phyloP scores from a whole-genome alignment of 1,284 basidiomycete genomes.

The Porodaedalea pini region DNA sequence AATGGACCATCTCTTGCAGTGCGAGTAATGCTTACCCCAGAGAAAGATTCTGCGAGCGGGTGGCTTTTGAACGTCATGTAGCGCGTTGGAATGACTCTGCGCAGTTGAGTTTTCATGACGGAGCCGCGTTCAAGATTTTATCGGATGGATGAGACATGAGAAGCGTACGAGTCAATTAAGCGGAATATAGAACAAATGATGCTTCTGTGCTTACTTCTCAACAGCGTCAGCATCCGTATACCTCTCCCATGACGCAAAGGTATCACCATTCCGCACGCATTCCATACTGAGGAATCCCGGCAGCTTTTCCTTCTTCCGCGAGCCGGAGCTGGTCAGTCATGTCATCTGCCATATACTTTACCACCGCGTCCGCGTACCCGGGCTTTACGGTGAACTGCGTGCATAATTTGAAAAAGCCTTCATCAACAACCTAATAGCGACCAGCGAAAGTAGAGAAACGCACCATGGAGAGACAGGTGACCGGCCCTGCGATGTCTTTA shows the following conservation, averaged over 20 bases:
- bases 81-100: not conserved
- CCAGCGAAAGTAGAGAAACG: not conserved
- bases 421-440: too few relatives aligned
- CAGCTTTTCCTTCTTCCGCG: not conserved
- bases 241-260: slow-evolving; percentile 1
- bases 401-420: too few relatives aligned
- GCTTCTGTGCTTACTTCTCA: not conserved
- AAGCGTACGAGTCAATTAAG: too few relatives aligned
- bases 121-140: not conserved
- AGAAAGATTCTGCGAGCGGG: not conserved
- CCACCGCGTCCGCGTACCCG: not conserved
- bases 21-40: not conserved
- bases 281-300: not conserved
- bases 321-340: not conserved
- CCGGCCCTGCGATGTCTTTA: not conserved
- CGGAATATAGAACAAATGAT: too few relatives aligned
- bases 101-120: not conserved
- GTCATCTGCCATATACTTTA: not conserved
- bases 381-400: not conserved
- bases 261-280: not conserved
- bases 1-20: too few relatives aligned
- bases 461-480: not conserved
- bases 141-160: too few relatives aligned
- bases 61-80: not conserved
- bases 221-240: not conserved